Percentiles rank a stretch among this genome's conserved stretches.
Conservation (phyloP, 2,329 filamentous ascomycete species). For the Pestalotiopsis sp. region DNA sequence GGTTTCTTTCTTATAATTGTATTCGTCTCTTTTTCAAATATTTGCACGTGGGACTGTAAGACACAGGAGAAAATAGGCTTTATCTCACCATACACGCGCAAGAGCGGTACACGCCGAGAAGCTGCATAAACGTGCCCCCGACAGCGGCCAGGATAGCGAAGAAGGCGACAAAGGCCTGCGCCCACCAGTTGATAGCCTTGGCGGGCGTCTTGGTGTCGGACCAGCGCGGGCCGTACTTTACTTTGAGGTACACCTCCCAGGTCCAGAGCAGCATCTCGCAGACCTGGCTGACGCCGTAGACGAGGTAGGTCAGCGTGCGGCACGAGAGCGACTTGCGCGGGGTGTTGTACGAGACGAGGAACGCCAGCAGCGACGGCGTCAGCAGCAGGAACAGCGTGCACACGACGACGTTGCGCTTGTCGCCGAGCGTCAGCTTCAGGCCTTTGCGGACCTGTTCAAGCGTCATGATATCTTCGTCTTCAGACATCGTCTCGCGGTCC, state of each 20-base stretch:
- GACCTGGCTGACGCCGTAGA: slow-evolving; percentile 34
- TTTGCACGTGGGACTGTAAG: neutral
- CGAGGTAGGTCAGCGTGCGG: slow-evolving; percentile 33
- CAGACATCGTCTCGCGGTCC: neutral
- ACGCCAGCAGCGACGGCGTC: slow-evolving; percentile 32
- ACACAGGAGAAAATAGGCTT: too few species aligned
- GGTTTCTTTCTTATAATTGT: neutral
- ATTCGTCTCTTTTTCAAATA: neutral
- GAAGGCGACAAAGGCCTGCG: slow-evolving; percentile 31
- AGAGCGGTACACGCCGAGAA: slow-evolving; percentile 29
- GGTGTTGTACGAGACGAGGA: slow-evolving; percentile 35
- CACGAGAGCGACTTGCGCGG: slow-evolving; percentile 34
- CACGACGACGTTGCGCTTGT: slow-evolving; percentile 25
- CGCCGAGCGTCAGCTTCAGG: slow-evolving; percentile 22
- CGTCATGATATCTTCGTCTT: slow-evolving; percentile 2
- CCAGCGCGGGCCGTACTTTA: slow-evolving; percentile 29
- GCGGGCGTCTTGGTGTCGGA: slow-evolving; percentile 24
- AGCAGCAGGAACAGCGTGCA: slow-evolving; percentile 26
- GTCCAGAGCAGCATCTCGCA: slow-evolving; percentile 33
- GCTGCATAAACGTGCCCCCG: slow-evolving; percentile 31
- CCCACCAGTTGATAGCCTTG: slow-evolving; percentile 31
- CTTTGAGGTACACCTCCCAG: slow-evolving; percentile 27
- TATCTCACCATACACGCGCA: slow-evolving; percentile 29
- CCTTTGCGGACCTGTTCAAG: slow-evolving; percentile 18
- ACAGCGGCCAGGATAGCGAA: slow-evolving; percentile 31